Evolutionary conservation across 2,329 filamentous ascomycete genomes (phyloP).

Genomic region (Macrophomina phaseolina): DNA sequence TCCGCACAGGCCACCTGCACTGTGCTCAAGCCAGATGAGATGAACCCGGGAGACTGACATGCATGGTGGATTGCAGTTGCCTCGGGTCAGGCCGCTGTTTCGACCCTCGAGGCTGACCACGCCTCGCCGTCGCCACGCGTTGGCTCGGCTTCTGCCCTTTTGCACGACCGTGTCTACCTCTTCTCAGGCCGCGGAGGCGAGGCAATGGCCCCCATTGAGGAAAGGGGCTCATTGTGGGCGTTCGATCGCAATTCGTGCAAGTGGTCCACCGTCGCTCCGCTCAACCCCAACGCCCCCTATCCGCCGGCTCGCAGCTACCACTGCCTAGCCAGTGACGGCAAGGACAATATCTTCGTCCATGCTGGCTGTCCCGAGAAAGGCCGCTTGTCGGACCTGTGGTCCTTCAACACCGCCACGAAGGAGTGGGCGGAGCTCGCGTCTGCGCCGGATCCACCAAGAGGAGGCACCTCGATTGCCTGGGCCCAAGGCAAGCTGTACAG

Average conservation of each 20-base stretch:
- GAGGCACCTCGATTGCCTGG: constrained; percentile 71
- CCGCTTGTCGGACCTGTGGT: constrained; percentile 75
- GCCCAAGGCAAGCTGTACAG: constrained; percentile 71
- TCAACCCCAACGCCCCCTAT: constrained; percentile 51
- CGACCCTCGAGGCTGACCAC: constrained; percentile 22
- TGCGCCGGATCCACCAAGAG: constrained; percentile 70
- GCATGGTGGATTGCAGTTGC: not conserved
- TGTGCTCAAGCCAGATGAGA: not conserved
- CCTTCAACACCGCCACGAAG: constrained; percentile 69
- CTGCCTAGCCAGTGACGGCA: constrained; percentile 67
- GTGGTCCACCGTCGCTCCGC: constrained; percentile 71
- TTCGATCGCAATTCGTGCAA: constrained; percentile 68
- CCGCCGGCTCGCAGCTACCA: constrained; percentile 77
- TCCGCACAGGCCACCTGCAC: not conserved
- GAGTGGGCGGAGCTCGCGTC: constrained; percentile 71
- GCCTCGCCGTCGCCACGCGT: constrained; percentile 69
- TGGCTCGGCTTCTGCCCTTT: constrained; percentile 72
- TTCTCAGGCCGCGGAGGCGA: constrained; percentile 79
- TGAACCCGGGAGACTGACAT: constrained; percentile 28
- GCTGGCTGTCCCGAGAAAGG: constrained; percentile 73
- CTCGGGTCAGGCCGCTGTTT: constrained; percentile 10
- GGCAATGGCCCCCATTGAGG: constrained; percentile 73
- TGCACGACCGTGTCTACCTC: constrained; percentile 75
- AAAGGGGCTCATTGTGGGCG: constrained; percentile 76
- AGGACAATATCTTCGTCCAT: constrained; percentile 75